phyloP scores from a whole-genome alignment of 345 rosid genomes.

The Iberis pinnata region DNA sequence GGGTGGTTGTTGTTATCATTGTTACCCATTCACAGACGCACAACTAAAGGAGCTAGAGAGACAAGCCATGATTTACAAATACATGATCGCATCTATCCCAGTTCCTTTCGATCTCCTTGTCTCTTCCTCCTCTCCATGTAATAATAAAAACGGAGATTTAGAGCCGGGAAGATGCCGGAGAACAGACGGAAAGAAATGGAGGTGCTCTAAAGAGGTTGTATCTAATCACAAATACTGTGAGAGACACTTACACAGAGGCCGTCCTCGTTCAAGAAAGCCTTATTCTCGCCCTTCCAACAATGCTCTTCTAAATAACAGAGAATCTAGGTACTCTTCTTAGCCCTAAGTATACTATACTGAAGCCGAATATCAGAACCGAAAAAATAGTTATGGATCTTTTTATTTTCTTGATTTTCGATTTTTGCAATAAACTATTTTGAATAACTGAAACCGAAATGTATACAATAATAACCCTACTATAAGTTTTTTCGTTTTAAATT shows the following conservation, averaged over 20 bases:
- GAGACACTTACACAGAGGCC: conserved; percentile 76
- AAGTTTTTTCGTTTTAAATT: too few relatives aligned
- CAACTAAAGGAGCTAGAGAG: conserved; percentile 80
- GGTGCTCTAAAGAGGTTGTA: conserved; percentile 75
- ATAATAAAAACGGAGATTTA: conserved; percentile 35
- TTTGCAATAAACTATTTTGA: too few relatives aligned
- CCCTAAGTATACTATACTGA: too few relatives aligned
- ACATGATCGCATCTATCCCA: conserved; percentile 76
- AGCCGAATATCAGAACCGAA: too few relatives aligned
- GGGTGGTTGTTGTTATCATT: conserved; percentile 17
- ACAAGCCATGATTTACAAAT: conserved; percentile 78
- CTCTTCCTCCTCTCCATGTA: conserved; percentile 31
- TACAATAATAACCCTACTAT: too few relatives aligned
- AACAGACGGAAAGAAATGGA: conserved; percentile 90
- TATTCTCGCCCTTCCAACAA: conserved; percentile 24
- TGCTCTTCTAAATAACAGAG: conserved; percentile 4
- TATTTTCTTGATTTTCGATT: too few relatives aligned
- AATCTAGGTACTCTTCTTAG: conserved; percentile 18
- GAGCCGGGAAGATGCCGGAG: conserved; percentile 83
- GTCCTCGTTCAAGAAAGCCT: conserved; percentile 98
- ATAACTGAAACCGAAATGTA: too few relatives aligned
- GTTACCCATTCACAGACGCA: conserved; percentile 59
- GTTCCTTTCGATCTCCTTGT: conserved; percentile 70
- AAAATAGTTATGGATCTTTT: too few relatives aligned
- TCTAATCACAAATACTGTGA: conserved; percentile 77